A percentile compares a stretch with the other conserved stretches of the same genome.
Evolutionary conservation across 768 basidiomycete species (phyloP).

Genomic region (Cyathus striatus): DNA sequence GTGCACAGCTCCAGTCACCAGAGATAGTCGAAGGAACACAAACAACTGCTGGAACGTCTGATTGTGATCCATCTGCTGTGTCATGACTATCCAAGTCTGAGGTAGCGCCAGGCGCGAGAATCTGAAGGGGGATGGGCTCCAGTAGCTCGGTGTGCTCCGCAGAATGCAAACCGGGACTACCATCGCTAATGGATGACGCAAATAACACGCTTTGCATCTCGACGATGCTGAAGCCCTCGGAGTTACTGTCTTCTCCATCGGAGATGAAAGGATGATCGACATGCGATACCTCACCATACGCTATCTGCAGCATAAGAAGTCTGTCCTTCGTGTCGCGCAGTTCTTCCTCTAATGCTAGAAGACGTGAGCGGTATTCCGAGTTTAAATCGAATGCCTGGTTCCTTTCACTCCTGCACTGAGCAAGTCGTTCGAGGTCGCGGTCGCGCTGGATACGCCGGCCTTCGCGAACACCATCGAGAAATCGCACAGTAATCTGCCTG

Average conservation of each 20-base stretch:
- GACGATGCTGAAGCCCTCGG: not conserved
- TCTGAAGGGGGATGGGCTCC: too few species aligned
- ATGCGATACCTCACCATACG: constrained; percentile 11
- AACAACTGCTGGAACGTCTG: too few species aligned
- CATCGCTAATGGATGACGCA: not conserved
- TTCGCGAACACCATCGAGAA: constrained; percentile 11
- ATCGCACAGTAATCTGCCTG: constrained; percentile 2
- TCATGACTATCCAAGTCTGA: too few species aligned
- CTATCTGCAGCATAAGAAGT: constrained; percentile 15
- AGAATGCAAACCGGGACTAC: too few species aligned
- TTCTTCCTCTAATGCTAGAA: constrained; percentile 11
- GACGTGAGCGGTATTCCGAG: constrained; percentile 6
- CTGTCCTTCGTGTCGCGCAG: constrained; percentile 13
- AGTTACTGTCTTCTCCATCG: not conserved
- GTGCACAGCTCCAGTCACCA: too few species aligned
- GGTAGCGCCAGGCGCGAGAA: too few species aligned
- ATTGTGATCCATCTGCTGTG: too few species aligned
- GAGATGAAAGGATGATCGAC: not conserved
- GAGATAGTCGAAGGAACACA: too few species aligned
- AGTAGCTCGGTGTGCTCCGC: too few species aligned
- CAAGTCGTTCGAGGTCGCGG: constrained; percentile 9
- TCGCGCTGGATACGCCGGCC: constrained; percentile 9
- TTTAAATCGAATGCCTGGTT: constrained; percentile 11
- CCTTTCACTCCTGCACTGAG: constrained; percentile 12
- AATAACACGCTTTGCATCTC: not conserved